Conservation (phyloP, 352 stramenopile genomes). For the Pythium dissotocum region DNA sequence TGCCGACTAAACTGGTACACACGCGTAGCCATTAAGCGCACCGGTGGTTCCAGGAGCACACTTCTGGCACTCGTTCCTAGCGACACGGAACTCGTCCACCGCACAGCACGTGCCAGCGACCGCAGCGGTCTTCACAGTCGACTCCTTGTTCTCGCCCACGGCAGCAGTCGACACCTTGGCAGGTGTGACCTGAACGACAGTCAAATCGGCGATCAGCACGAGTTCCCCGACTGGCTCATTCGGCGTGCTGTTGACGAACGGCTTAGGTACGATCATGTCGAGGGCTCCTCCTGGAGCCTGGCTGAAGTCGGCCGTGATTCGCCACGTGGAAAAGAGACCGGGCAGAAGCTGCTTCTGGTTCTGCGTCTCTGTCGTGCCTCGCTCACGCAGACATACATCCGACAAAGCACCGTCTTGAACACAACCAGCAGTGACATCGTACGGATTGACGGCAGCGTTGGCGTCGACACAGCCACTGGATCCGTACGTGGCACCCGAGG, state of each 20-base stretch:
- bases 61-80: slow-evolving; percentile 15
- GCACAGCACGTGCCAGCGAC: slow-evolving; percentile 6
- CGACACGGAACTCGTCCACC: slow-evolving; percentile 10
- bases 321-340: slow-evolving; percentile 14
- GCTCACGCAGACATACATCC: not conserved
- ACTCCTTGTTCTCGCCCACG: not conserved
- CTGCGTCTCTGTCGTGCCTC: not conserved
- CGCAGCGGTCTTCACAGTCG: not conserved
- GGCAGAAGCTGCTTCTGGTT: slow-evolving; percentile 6
- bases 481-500: not conserved
- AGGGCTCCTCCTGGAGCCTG: not conserved
- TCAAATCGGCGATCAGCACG: slow-evolving; percentile 4
- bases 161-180: not conserved
- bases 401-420: slow-evolving; percentile 2
- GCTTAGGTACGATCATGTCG: slow-evolving; percentile 11
- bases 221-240: not conserved
- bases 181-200: slow-evolving; percentile 3
- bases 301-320: slow-evolving; percentile 1
- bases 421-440: slow-evolving; percentile 3
- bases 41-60: not conserved
- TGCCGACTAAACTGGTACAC: not conserved
- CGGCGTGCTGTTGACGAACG: not conserved
- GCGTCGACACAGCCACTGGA: not conserved
- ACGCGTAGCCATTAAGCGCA: slow-evolving; percentile 6
- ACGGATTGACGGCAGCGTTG: slow-evolving; percentile 2